Conservation (phyloP, 495 filamentous ascomycete genomes). For the Apodospora peruviana region DNA sequence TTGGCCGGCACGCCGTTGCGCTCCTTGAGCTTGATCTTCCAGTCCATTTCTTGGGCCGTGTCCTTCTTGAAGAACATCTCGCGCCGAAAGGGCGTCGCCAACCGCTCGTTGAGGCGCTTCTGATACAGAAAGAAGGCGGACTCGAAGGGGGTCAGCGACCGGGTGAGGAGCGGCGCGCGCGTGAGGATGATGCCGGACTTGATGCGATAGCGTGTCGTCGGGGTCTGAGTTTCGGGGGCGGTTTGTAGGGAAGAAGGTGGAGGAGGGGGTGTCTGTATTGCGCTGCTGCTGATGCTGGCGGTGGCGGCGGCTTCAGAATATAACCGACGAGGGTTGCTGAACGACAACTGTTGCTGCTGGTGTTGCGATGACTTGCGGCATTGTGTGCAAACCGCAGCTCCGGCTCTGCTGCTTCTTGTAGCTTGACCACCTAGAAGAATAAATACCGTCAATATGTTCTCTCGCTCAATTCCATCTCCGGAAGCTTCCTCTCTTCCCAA, state of each 20-base stretch:
- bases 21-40: conserved; percentile 77
- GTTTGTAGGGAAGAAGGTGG: background rate
- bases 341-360: background rate
- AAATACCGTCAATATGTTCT: too few species aligned
- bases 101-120: conserved; percentile 89
- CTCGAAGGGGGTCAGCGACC: conserved; percentile 79
- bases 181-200: conserved; percentile 79
- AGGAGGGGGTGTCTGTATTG: conserved; percentile 1
- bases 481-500: background rate
- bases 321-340: conserved; percentile 5
- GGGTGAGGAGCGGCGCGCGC: conserved; percentile 81
- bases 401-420: background rate
- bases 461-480: too few species aligned
- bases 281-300: background rate
- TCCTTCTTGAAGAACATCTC: conserved; percentile 96
- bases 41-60: conserved; percentile 78
- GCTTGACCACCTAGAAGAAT: too few species aligned
- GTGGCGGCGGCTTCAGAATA: conserved; percentile 2
- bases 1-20: conserved; percentile 64
- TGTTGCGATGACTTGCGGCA: conserved; percentile 10
- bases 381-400: conserved; percentile 12
- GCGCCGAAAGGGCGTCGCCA: conserved; percentile 80
- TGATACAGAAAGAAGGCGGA: conserved; percentile 94
- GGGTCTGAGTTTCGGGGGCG: background rate
- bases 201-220: conserved; percentile 52